These are phyloP conservation scores for Ogataea nitratoaversa DNA, from an alignment of 805 yeast species.

Conservation along the genomic window DNA sequence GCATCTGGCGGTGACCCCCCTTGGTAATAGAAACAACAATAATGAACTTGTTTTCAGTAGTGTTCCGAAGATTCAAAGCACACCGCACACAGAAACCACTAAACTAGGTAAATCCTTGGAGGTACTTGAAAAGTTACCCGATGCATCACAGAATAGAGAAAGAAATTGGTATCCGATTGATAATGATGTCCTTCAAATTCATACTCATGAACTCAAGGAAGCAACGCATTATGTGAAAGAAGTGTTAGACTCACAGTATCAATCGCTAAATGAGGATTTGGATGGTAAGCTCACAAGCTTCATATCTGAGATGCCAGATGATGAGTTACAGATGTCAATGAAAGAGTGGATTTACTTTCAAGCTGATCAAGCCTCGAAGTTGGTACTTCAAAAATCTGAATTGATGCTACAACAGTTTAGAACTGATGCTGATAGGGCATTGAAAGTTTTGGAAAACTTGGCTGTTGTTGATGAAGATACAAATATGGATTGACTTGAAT, in stretches of 20 bases:
- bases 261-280: slow-evolving; percentile 48
- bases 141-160: no score
- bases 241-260: slow-evolving; percentile 32
- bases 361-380: slow-evolving; percentile 49
- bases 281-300: slow-evolving; percentile 65
- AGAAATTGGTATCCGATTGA: slow-evolving; percentile 32
- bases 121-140: neutral
- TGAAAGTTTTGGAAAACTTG: slow-evolving; percentile 35
- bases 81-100: slow-evolving; percentile 5
- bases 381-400: slow-evolving; percentile 43
- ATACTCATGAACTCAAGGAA: slow-evolving; percentile 28
- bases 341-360: slow-evolving; percentile 60
- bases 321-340: slow-evolving; percentile 66
- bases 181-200: slow-evolving; percentile 22
- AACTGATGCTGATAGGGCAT: slow-evolving; percentile 47
- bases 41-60: slow-evolving; percentile 3
- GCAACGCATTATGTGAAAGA: slow-evolving; percentile 27
- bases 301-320: slow-evolving; percentile 64
- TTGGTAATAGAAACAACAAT: neutral
- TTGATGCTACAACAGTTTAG: slow-evolving; percentile 45
- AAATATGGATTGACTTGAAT: neutral
- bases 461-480: slow-evolving; percentile 22
- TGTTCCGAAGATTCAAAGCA: slow-evolving; percentile 16
- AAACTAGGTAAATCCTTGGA: neutral
- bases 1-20: neutral